phyloP scores from a whole-genome alignment of 352 stramenopile genomes.

The Phytophthora pisi region DNA sequence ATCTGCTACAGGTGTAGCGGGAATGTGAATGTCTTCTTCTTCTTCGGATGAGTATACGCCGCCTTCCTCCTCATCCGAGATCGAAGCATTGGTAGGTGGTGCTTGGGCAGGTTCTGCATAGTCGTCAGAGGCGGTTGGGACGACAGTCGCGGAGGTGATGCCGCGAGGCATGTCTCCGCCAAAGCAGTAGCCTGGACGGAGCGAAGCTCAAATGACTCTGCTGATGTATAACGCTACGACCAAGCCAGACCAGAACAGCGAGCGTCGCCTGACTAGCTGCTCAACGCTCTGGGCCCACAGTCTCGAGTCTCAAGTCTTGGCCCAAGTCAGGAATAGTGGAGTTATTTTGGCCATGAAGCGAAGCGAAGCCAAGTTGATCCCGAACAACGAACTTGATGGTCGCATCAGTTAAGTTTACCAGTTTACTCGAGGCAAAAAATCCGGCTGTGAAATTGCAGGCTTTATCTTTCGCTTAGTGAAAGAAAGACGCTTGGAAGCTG shows the following conservation, averaged over 20 bases:
- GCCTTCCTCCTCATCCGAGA: slow-evolving; percentile 7
- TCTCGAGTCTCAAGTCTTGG: too few relatives aligned
- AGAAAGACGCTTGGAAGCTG: too few relatives aligned
- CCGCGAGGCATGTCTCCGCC: slow-evolving; percentile 23
- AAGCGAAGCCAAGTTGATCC: too few relatives aligned
- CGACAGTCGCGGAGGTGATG: slow-evolving; percentile 15
- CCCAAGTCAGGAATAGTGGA: slow-evolving; percentile 6
- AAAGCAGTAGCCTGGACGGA: not conserved
- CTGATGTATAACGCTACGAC: not conserved
- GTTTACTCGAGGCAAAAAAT: too few relatives aligned
- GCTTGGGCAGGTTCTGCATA: not conserved
- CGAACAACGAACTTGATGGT: not conserved
- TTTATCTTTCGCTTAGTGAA: too few relatives aligned
- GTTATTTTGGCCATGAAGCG: slow-evolving; percentile 1
- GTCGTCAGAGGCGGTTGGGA: slow-evolving; percentile 28
- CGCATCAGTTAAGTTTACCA: not conserved
- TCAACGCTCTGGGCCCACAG: not conserved
- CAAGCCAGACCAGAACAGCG: slow-evolving; percentile 4
- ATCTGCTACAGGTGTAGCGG: not conserved
- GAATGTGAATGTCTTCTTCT: not conserved
- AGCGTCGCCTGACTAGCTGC: not conserved
- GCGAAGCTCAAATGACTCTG: slow-evolving; percentile 3
- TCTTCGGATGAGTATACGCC: slow-evolving; percentile 13
- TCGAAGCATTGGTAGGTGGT: not conserved
- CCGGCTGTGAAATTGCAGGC: too few relatives aligned